phyloP scores from a whole-genome alignment of 495 filamentous ascomycete species.

The Xylaria longipes region DNA sequence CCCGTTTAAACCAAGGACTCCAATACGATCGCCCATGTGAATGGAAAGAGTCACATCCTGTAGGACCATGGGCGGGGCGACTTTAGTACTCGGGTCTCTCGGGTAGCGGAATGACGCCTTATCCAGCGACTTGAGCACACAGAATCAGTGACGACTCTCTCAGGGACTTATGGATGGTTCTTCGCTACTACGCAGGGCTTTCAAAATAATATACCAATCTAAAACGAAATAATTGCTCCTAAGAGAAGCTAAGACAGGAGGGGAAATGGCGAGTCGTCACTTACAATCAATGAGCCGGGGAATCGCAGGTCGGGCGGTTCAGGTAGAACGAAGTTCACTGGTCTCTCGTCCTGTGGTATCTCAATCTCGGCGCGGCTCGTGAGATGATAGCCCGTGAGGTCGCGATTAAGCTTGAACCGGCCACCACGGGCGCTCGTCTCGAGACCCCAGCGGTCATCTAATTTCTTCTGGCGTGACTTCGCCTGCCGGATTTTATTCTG shows the following conservation, averaged over 20 bases:
- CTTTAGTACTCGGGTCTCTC: conserved; percentile 33
- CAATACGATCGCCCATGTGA: conserved; percentile 71
- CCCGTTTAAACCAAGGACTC: conserved; percentile 76
- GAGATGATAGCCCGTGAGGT: conserved; percentile 66
- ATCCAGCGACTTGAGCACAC: conserved; percentile 58
- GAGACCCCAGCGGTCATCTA: conserved; percentile 79
- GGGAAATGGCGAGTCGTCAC: neutral
- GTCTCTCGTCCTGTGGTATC: conserved; percentile 68
- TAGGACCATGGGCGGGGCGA: conserved; percentile 44
- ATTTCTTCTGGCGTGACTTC: conserved; percentile 77
- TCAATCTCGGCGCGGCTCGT: conserved; percentile 69
- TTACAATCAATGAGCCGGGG: conserved; percentile 67
- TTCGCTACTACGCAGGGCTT: neutral
- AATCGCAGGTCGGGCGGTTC: conserved; percentile 71
- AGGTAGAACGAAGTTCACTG: conserved; percentile 62
- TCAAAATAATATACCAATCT: neutral
- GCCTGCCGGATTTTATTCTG: conserved; percentile 81
- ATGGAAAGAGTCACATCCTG: conserved; percentile 68
- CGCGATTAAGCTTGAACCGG: conserved; percentile 79
- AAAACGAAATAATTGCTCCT: neutral
- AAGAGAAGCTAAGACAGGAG: neutral
- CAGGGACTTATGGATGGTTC: too few relatives aligned
- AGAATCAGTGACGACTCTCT: neutral
- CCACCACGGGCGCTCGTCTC: conserved; percentile 72
- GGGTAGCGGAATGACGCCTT: conserved; percentile 66